Percentiles rank a stretch among this genome's conserved stretches.
Evolutionary conservation across 768 basidiomycete genomes (phyloP).

Genomic region (Saitozyma podzolica): DNA sequence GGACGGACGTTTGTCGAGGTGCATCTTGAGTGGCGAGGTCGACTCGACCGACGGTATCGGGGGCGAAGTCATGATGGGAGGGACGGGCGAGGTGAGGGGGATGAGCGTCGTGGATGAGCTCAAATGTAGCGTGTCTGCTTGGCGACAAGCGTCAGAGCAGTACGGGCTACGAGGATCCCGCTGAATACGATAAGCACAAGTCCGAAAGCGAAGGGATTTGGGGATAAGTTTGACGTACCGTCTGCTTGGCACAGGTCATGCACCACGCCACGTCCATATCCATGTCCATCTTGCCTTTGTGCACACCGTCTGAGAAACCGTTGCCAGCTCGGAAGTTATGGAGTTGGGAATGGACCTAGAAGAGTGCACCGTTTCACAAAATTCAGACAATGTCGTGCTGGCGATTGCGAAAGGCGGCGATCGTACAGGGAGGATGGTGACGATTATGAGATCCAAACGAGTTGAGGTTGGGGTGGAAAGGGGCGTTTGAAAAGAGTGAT

Average conservation of each 20-base stretch:
- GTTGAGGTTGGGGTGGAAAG: too few species aligned
- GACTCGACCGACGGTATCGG: not conserved
- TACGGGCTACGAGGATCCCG: conserved; percentile 33
- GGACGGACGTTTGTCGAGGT: not conserved
- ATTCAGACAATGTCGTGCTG: too few species aligned
- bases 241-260: conserved; percentile 40
- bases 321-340: too few species aligned
- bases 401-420: too few species aligned
- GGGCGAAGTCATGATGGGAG: not conserved
- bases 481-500: too few species aligned
- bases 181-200: conserved; percentile 5
- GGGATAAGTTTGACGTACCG: conserved; percentile 26
- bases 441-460: too few species aligned
- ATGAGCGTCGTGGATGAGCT: conserved; percentile 1
- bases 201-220: too few species aligned
- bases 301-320: too few species aligned
- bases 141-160: conserved; percentile 44
- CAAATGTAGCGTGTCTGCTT: conserved; percentile 15
- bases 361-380: too few species aligned
- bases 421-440: too few species aligned
- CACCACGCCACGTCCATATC: conserved; percentile 47
- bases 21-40: not conserved
- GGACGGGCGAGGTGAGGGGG: conserved; percentile 3
- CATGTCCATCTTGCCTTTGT: too few species aligned
- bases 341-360: too few species aligned